These are phyloP conservation scores for Pythium diclinum DNA, from an alignment of 352 stramenopile genomes.

Conservation along the genomic window DNA sequence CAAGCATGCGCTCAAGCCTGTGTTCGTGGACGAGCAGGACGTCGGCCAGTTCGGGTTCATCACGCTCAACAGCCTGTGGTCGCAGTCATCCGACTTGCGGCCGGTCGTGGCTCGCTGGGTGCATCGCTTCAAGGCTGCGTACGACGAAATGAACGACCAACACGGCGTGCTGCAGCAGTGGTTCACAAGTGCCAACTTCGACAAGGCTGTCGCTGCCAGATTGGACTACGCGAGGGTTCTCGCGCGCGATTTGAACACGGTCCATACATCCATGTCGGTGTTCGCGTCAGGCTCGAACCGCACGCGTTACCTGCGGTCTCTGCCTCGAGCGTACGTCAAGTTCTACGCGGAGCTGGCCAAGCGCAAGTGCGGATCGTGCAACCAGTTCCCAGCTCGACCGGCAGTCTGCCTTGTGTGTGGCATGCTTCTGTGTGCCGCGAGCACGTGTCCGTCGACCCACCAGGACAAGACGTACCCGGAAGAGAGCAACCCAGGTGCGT, in stretches of 20 bases:
- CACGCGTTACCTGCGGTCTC: slow-evolving; percentile 63
- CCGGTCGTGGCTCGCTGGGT: slow-evolving; percentile 58
- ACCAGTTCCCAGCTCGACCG: slow-evolving; percentile 76
- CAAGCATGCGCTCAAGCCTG: slow-evolving; percentile 40
- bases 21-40: slow-evolving; percentile 54
- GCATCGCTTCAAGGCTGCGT: slow-evolving; percentile 61
- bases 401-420: slow-evolving; percentile 86
- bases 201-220: slow-evolving; percentile 24
- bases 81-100: slow-evolving; percentile 25
- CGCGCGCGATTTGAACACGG: slow-evolving; percentile 67
- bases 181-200: slow-evolving; percentile 62
- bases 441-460: slow-evolving; percentile 74
- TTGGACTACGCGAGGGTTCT: slow-evolving; percentile 44
- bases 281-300: slow-evolving; percentile 61
- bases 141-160: slow-evolving; percentile 76
- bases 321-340: slow-evolving; percentile 77
- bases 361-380: slow-evolving; percentile 66
- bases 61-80: slow-evolving; percentile 27
- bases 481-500: slow-evolving; percentile 78
- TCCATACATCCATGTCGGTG: slow-evolving; percentile 74
- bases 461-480: slow-evolving; percentile 71
- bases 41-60: slow-evolving; percentile 51
- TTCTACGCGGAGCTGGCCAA: slow-evolving; percentile 85
- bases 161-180: slow-evolving; percentile 70
- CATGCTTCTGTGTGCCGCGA: slow-evolving; percentile 74